Evolutionary conservation across 2,329 filamentous ascomycete genomes (phyloP), one percentile per base, ranked within the genome.

Genomic region (Pseudogymnoascus sp.): DNA sequence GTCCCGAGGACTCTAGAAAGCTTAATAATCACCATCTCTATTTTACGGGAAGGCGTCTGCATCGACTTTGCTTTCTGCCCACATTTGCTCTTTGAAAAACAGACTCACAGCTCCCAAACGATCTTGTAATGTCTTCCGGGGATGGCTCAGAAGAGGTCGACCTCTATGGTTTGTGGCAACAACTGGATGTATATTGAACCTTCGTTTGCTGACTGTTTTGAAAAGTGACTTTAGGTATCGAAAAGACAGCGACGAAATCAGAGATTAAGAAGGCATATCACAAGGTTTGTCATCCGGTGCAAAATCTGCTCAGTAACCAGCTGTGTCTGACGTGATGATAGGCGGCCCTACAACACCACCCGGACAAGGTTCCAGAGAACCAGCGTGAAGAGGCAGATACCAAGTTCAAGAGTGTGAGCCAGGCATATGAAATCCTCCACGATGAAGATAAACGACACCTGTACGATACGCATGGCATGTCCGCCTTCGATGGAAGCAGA

Each of bases 201-300:
- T 55, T 14, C 16, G 7, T 55, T 45, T 30, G 58, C 63, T 78
- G 64, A 77, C 64, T 61, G 8, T 41, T n/a, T 61, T 66, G 62
- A 72, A 96, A 9, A 60, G 92, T 88, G 78, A 81, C 96, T 69
- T 85, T 97, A 65, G 89, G 85, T 64, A 83, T 97, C 69, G 80
- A 87, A 60, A 88, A 82, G 74, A 79, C 79, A 65, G 90, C 92
- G 60, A 86, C 81, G 65, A 87, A 88, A 71, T 84, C 88, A 62
- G 90, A 96, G 71, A 89, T 97, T 77, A 95, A 94, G 76, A 96
- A 96, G 78, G 92, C 92, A 65, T 97, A 97, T 78, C 89, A 93
- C 78, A 97, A 96, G 84, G 92, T 92, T 69, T 69, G 78, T 73
- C 60, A 63, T 49, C 38, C 62, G 62, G 25, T 58, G 35, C 58